Base-by-base conservation (phyloP, 192 early-diverging fungal genomes). In the Umbelopsis vinacea region DNA sequence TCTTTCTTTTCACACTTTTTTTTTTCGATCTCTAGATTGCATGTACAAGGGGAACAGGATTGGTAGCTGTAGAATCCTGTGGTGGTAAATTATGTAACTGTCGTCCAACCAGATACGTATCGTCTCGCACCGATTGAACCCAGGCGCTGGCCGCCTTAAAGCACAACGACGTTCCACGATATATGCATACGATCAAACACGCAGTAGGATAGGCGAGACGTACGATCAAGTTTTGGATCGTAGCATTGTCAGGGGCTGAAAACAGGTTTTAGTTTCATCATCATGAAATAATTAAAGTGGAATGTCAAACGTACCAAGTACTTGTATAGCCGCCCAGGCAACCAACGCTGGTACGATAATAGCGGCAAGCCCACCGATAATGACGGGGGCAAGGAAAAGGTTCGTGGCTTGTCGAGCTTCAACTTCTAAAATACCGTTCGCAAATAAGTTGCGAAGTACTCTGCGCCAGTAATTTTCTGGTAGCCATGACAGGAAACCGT, bases 101-200 rank as follows among this genome's bases (percentile, higher is more conserved):
- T 38, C 88, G 85, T 12, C 97, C 97, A 54, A 96, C 89, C 38
- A 96, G 80, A 70, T 93, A 99, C 54, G 88, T 86, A 52, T 93
- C 92, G 47, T 99, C 96, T 26, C 91, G 84, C 5, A 96, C 87
- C 52, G 85, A 73, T 22, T 91, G 86, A 54, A 91, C 84, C 95
- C 97, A 99, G 10, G 74, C 68, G 45, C 81, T 83, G 33, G 93
- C 74, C 67, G 89, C 45, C 10, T 67, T 70, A 63, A n/a, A 67
- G 73, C 33, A 60, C 69, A 81, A 19, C 66, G 33, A 69, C 52
- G 79, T 68, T 53, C 74, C 24, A 33, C 80, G 45, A 5, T 75
- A 55, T n/a, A 73, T 47, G 0, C 79, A 3, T 0, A 79, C 70
- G 29, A 88, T 68, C 15, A 69, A 70, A 60, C 85, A 74, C 14